Percentiles rank a stretch among this genome's conserved stretches.
Conservation (phyloP, 257 asterid species). For the Petunia secreta region DNA sequence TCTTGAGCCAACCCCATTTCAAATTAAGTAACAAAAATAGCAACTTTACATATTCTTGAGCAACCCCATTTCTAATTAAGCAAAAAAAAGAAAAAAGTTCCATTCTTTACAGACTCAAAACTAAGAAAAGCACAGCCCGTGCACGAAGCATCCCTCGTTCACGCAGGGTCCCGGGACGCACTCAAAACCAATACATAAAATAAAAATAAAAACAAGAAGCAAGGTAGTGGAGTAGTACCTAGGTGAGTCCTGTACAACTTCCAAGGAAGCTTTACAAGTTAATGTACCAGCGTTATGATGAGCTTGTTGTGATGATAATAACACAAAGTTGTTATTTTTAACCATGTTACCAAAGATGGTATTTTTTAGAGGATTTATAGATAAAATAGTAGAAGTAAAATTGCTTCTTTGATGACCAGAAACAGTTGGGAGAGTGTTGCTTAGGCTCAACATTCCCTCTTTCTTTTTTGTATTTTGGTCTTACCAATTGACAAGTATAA, state of each 20-base stretch:
- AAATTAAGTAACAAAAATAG: too few relatives aligned
- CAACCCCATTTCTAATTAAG: not conserved
- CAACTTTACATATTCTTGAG: not conserved
- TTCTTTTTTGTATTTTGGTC: not conserved
- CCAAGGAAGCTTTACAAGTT: conserved; percentile 47
- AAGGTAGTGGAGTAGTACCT: conserved; percentile 28
- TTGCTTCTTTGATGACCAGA: not conserved
- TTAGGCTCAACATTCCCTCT: conserved; percentile 24
- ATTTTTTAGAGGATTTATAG: not conserved
- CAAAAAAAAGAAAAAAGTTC: too few relatives aligned
- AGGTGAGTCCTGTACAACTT: conserved; percentile 37
- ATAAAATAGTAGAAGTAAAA: not conserved
- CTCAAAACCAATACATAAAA: not conserved
- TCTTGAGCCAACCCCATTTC: too few relatives aligned
- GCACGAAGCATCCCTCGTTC: not conserved
- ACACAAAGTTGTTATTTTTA: not conserved
- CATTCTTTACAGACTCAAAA: not conserved
- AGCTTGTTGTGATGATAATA: not conserved
- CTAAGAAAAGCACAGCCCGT: too few relatives aligned
- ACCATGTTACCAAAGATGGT: not conserved
- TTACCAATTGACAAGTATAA: not conserved
- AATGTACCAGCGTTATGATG: not conserved
- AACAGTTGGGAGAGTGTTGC: conserved; percentile 3
- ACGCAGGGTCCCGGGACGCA: not conserved
- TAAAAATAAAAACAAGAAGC: not conserved